Conservation (phyloP, 177 flowering plant species). For the Vitis hybrid region DNA sequence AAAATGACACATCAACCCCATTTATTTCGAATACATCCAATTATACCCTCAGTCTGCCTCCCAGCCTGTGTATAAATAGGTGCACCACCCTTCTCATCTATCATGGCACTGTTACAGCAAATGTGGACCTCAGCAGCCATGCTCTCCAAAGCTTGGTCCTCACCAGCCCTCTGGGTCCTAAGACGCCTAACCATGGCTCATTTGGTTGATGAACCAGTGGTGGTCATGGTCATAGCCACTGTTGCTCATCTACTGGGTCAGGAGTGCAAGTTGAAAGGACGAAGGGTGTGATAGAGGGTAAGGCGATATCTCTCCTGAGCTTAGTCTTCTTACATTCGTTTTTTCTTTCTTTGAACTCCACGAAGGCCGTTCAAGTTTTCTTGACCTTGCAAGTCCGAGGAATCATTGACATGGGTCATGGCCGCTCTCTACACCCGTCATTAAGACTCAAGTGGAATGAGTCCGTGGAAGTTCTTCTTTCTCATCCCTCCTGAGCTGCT, state of each 20-base stretch:
- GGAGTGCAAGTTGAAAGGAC: not conserved
- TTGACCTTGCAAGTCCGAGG: conserved; percentile 70
- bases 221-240: not conserved
- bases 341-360: conserved; percentile 5
- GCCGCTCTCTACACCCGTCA: conserved; percentile 6
- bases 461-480: conserved; percentile 12
- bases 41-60: conserved; percentile 14
- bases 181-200: conserved; percentile 2
- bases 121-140: conserved; percentile 1
- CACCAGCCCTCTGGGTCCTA: not conserved
- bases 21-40: conserved; percentile 7
- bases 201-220: not conserved
- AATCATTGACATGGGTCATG: not conserved
- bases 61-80: conserved; percentile 21
- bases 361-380: conserved; percentile 26
- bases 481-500: conserved; percentile 47
- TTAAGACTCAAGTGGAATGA: no score
- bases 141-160: not conserved
- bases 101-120: conserved; percentile 6
- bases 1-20: conserved; percentile 35
- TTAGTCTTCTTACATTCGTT: conserved; percentile 24
- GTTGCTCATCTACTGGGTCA: conserved; percentile 1
- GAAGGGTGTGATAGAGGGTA: not conserved
- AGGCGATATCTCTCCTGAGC: conserved; percentile 66
- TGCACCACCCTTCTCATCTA: conserved; percentile 5